phyloP scores from a whole-genome alignment of 2,329 filamentous ascomycete species.

The Botrytis cinerea region DNA sequence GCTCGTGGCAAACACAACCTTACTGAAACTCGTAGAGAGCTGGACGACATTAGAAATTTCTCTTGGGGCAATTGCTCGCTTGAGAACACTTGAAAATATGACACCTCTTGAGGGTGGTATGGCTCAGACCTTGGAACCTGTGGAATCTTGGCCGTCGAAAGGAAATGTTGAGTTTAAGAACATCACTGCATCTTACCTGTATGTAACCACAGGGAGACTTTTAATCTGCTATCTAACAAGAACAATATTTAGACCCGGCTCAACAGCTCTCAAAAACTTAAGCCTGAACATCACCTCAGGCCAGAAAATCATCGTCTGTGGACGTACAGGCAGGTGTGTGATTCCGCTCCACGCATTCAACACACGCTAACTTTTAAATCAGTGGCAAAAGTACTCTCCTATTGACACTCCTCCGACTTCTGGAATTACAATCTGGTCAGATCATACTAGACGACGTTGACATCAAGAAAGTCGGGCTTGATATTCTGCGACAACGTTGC shows the following conservation, averaged over 20 bases:
- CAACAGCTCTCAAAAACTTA: conserved; percentile 37
- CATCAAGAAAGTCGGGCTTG: neutral
- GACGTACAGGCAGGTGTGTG: conserved; percentile 52
- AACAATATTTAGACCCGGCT: neutral
- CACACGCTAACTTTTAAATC: neutral
- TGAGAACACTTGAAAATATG: conserved; percentile 53
- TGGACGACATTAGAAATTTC: conserved; percentile 61
- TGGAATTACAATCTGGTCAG: conserved; percentile 4
- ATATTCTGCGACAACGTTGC: conserved; percentile 4
- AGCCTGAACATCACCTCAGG: conserved; percentile 50
- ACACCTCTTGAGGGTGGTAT: conserved; percentile 42
- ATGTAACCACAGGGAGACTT: neutral
- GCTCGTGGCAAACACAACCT: conserved; percentile 31
- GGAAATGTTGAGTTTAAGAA: conserved; percentile 42
- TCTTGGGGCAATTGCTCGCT: conserved; percentile 57
- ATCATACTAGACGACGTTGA: conserved; percentile 12
- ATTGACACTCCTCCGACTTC: conserved; percentile 16
- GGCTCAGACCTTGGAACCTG: conserved; percentile 21
- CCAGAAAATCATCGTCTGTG: conserved; percentile 54
- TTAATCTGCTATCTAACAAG: neutral
- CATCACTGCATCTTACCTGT: conserved; percentile 40
- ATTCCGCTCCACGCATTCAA: neutral
- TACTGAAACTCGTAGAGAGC: conserved; percentile 42
- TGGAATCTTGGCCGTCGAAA: conserved; percentile 41
- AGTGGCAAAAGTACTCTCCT: conserved; percentile 22